Evolutionary conservation across 441 rosid species (phyloP), one percentile per base, ranked within the genome.

Genomic region (Populus hybrid): DNA sequence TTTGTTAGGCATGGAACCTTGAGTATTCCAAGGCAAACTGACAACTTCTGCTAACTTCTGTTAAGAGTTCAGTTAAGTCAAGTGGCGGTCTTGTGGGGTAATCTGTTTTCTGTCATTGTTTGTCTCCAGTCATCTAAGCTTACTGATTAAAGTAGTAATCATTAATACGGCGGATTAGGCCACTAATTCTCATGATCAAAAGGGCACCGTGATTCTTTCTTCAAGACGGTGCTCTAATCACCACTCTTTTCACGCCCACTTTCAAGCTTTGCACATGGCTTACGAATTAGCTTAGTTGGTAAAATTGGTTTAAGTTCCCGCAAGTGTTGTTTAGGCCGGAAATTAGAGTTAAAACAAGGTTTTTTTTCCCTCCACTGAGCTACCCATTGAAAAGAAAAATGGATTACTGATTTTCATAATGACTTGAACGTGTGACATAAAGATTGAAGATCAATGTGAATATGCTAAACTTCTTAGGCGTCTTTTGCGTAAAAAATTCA

Each of bases 61-160:
- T 82, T 61, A n/a, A 68, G 28, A 76, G 21, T 70, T 40, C 32
- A 46, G 18, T 76, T 63, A 36, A 61, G 73, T 69, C 67, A 50
- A 81, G 79, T 81, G 76, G 67, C 9, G 38, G 38, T 59, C 59
- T 30, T 71, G 82, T 82, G 85, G 87, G 82, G 79, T 53, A 75
- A 26, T 78, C 7, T 46, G 34, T 71, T 61, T 70, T 67, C 28
- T 61, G 21, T 76, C 81, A 71, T 72, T 24, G 26, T 38, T 9
- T 73, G 65, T 70, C 70, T 79, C 69, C 73, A 5, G 61, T 53
- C 34, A 65, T 24, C 67, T 61, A 23, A 34, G 53, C 35, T n/a
- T 11, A 38, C 32, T 46, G 19, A 12, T 46, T 11, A 46, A 53
- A 53, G 7, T 53, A 53, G 61, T 53, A 53, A 53, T 53, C 21